A percentile compares a stretch with the other conserved stretches of the same genome.
These are phyloP conservation scores for Lipomyces yamadae DNA, from an alignment of 805 yeast species.

Conservation along the genomic window DNA sequence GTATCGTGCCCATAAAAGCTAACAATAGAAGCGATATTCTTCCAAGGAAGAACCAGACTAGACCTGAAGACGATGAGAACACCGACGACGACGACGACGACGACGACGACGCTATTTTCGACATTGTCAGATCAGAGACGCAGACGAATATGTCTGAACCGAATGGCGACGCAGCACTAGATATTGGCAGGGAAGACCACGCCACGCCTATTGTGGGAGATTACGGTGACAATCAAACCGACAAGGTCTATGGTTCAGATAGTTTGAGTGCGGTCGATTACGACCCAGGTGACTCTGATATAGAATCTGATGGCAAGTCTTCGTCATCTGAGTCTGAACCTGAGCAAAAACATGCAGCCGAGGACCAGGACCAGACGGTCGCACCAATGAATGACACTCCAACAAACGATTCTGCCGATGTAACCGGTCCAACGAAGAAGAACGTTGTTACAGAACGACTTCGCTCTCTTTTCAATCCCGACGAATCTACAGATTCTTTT, in stretches of 20 bases:
- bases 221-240: conserved; percentile 54
- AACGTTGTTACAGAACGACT: conserved; percentile 24
- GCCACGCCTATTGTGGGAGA: neutral
- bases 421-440: neutral
- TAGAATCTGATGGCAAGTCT: conserved; percentile 47
- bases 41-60: neutral
- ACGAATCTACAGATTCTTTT: conserved; percentile 47
- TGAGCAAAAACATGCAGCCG: conserved; percentile 42
- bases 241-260: conserved; percentile 49
- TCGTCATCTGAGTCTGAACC: conserved; percentile 49
- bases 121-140: conserved; percentile 13
- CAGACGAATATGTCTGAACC: neutral
- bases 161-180: neutral
- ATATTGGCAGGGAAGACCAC: neutral
- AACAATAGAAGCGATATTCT: neutral
- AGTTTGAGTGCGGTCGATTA: conserved; percentile 34
- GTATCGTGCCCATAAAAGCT: neutral
- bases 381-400: neutral
- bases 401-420: no score
- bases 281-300: conserved; percentile 43
- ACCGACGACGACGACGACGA: conserved; percentile 45
- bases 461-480: conserved; percentile 20
- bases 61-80: conserved; percentile 45
- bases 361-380: conserved; percentile 26
- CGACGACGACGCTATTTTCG: conserved; percentile 17